Percentiles rank a stretch among this genome's conserved stretches.
phyloP scores from a whole-genome alignment of 495 filamentous ascomycete genomes.

The Xylaria nigripes region DNA sequence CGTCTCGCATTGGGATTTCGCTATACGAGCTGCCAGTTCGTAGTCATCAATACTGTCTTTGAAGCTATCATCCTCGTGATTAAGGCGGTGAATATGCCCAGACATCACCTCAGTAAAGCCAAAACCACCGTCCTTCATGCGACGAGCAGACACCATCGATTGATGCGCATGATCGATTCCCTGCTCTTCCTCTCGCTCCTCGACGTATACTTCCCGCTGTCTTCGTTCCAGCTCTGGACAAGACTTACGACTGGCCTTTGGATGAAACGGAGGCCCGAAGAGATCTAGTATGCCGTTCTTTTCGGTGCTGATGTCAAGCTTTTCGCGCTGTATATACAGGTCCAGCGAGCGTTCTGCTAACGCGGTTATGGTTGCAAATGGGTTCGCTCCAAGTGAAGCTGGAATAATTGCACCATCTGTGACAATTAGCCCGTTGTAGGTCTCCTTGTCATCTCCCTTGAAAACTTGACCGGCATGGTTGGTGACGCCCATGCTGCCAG shows the following conservation, averaged over 20 bases:
- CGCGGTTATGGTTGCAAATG: conserved; percentile 62
- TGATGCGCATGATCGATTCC: conserved; percentile 31
- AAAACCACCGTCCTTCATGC: conserved; percentile 39
- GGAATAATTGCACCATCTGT: conserved; percentile 59
- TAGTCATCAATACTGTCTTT: conserved; percentile 43
- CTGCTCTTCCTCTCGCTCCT: conserved; percentile 22
- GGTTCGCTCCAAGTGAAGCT: conserved; percentile 57
- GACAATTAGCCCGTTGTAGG: conserved; percentile 50
- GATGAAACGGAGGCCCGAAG: conserved; percentile 35
- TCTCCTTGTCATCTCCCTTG: conserved; percentile 41
- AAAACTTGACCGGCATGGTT: conserved; percentile 57
- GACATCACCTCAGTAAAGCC: conserved; percentile 59
- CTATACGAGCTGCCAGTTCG: conserved; percentile 46
- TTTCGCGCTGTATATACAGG: conserved; percentile 32
- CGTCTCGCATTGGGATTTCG: conserved; percentile 42
- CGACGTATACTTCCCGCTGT: not conserved
- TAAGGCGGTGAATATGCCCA: conserved; percentile 43
- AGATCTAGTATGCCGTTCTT: conserved; percentile 44
- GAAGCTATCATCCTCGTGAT: conserved; percentile 35
- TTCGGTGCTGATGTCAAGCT: conserved; percentile 42
- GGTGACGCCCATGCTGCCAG: conserved; percentile 50
- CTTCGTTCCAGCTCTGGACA: not conserved
- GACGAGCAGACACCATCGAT: conserved; percentile 35
- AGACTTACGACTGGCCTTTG: conserved; percentile 14
- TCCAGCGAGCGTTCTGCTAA: conserved; percentile 56